Percentiles rank a stretch among this genome's conserved stretches.
These are phyloP conservation scores for Mimosa pudica DNA, from an alignment of 306 rosid species.

Conservation along the genomic window DNA sequence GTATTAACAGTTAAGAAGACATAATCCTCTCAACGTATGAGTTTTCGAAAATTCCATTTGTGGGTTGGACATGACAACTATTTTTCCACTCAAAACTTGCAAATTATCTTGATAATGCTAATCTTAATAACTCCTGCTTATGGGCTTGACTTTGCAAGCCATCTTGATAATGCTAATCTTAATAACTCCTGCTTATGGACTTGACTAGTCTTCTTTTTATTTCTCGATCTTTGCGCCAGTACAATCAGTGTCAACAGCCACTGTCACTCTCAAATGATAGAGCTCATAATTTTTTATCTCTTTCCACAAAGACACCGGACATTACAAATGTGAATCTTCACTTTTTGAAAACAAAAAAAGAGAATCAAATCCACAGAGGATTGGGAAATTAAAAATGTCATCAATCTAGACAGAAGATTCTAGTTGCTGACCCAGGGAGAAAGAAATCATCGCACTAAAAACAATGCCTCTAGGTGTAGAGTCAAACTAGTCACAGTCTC, in stretches of 20 bases:
- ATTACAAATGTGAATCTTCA: not conserved
- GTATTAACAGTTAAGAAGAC: no score
- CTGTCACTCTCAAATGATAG: slow-evolving; percentile 25
- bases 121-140: slow-evolving; percentile 1
- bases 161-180: not conserved
- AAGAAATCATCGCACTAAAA: slow-evolving; percentile 12
- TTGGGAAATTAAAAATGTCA: not conserved
- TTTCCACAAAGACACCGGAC: not conserved
- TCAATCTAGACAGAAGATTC: slow-evolving; percentile 13
- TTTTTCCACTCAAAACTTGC: not conserved
- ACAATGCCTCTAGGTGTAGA: slow-evolving; percentile 17
- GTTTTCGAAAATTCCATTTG: no score
- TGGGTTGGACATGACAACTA: no score
- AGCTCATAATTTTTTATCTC: not conserved
- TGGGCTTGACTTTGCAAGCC: not conserved
- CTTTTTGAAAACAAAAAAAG: not conserved
- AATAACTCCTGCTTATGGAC: slow-evolving; percentile 2
- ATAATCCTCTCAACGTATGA: no score
- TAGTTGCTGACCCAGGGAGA: slow-evolving; percentile 16
- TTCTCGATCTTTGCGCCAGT: slow-evolving; percentile 29
- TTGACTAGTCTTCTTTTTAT: not conserved
- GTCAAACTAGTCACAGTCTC: slow-evolving; percentile 42
- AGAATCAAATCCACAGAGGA: slow-evolving; percentile 7
- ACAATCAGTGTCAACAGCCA: slow-evolving; percentile 1
- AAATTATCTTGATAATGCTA: not conserved